phyloP scores from a whole-genome alignment of 768 basidiomycete genomes.

The Hemileccinum rubropunctum region DNA sequence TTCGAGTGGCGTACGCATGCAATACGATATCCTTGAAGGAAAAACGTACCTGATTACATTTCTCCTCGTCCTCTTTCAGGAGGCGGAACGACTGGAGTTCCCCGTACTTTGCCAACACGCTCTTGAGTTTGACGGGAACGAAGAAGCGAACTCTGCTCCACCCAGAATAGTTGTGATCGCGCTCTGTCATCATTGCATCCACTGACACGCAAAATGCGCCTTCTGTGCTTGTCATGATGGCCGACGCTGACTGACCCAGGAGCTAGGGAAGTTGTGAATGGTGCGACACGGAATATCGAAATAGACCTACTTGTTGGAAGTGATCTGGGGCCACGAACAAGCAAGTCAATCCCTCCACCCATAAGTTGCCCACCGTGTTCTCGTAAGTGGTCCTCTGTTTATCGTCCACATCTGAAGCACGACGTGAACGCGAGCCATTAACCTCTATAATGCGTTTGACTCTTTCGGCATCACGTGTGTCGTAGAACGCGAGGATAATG shows the following conservation, averaged over 20 bases:
- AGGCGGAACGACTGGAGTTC: slow-evolving; percentile 30
- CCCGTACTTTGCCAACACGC: slow-evolving; percentile 28
- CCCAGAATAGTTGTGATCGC: slow-evolving; percentile 20
- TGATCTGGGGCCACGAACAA: slow-evolving; percentile 46
- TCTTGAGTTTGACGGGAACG: slow-evolving; percentile 29
- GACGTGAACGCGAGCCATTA: slow-evolving; percentile 8
- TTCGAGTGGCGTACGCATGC: neutral
- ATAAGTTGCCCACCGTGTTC: slow-evolving; percentile 7
- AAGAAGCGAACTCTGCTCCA: slow-evolving; percentile 26
- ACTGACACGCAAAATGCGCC: slow-evolving; percentile 51
- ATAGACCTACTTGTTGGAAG: slow-evolving; percentile 39
- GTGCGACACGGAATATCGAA: slow-evolving; percentile 1
- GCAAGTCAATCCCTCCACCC: slow-evolving; percentile 36
- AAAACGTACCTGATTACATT: slow-evolving; percentile 28
- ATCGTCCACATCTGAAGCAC: slow-evolving; percentile 1
- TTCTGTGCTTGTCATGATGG: slow-evolving; percentile 50
- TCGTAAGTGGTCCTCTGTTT: slow-evolving; percentile 7
- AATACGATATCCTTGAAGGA: neutral
- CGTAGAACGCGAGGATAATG: slow-evolving; percentile 59
- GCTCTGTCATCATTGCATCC: slow-evolving; percentile 20
- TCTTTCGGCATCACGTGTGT: slow-evolving; percentile 51
- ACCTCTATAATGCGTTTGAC: slow-evolving; percentile 42
- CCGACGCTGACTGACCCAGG: slow-evolving; percentile 46
- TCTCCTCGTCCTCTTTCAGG: slow-evolving; percentile 25
- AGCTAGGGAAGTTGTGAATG: slow-evolving; percentile 36